Base-by-base conservation (phyloP, 352 stramenopile genomes). In the Globisporangium perplexum region DNA sequence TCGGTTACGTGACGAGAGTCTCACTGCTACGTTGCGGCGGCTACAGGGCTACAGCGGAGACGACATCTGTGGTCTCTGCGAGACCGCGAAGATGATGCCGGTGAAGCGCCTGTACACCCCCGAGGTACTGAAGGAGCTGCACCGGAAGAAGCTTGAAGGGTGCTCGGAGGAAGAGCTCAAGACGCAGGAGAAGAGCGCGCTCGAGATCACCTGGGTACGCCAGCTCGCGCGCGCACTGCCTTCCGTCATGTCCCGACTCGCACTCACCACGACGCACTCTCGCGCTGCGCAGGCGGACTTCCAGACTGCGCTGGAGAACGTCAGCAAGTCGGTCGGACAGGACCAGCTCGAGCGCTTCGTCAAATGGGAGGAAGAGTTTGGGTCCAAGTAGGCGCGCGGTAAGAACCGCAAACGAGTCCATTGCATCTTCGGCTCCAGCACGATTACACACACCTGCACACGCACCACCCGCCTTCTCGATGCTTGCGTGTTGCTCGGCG, bases 361-460 rank as follows among this genome's bases (percentile, higher is more conserved):
- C 39, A 72, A 86, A 55, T 93, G 81, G 79, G 77, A 92, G 55
- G 55, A 86, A 46, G 78, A 90, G 55, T 92, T 93, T 55, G 83
- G 83, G 28, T 93, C 81, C 42, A 93, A 90, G 50, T 91, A 84
- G 14, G n/a, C 39, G 60, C 65, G 23, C 22, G 36, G 5, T n/a
- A n/a, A n/a, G n/a, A n/a, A n/a, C n/a, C n/a, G 36, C 36, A 5
- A 30, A 30, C 26, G 14, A 42, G 2, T 28, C 4, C 28, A 23
- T 60, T 31, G 52, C 22, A 14, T 33, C 36, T 50, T 7, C 0
- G 18, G 26, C 3, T 30, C 26, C 26, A 6, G 26, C 26, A 30
- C n/a, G n/a, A n/a, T n/a, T n/a, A n/a, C n/a, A n/a, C n/a, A n/a
- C n/a, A n/a, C n/a, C n/a, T n/a, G n/a, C n/a, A n/a, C n/a, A n/a